Evolutionary conservation across 2,329 filamentous ascomycete species (phyloP), one percentile per base, ranked within the genome.

Genomic region (Sodiomyces alkalinus): DNA sequence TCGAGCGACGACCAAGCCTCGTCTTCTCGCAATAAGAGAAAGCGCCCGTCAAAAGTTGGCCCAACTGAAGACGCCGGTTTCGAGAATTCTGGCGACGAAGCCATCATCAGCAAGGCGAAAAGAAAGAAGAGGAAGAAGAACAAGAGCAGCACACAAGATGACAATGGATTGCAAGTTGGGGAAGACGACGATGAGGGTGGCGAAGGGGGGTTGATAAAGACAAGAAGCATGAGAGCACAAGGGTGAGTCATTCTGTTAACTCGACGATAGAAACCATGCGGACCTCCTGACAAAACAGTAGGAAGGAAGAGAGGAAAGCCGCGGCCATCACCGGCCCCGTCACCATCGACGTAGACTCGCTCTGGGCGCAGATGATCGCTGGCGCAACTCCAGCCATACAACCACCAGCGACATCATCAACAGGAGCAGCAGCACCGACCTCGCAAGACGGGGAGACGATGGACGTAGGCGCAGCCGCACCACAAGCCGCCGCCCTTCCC

Each of bases 71-170:
- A 66, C 37, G 56, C 55, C 0, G 69, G 60, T 1, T 69, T 72
- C 34, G 65, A 72, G 33, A 77, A 77, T 38, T 81, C 77, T 1
- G 77, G 76, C n/a, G 77, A 82, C 41, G 77, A 82, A 42, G 64
- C 66, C 1, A 66, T 80, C 30, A 75, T 82, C 39, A 56, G 66
- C 25, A 73, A 64, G 38, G 73, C 65, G 12, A 68, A 64, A 42
- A 74, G 64, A 44, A 58, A 55, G 45, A 67, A 58, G 43, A 50
- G 48, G 22, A 64, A 58, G 41, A 58, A 54, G 39, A 39, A 40
- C 10, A 57, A 52, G 31, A 45, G 52, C 36, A 48, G 33, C 28
- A 38, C 36, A 3, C 43, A 40, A 2, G 44, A 38, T 2, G 44
- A 44, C 2, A n/a, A n/a, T n/a, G n/a, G n/a, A n/a, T n/a, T n/a